phyloP scores from a whole-genome alignment of 1,284 basidiomycete genomes.

The Tylopilus orsonianus region DNA sequence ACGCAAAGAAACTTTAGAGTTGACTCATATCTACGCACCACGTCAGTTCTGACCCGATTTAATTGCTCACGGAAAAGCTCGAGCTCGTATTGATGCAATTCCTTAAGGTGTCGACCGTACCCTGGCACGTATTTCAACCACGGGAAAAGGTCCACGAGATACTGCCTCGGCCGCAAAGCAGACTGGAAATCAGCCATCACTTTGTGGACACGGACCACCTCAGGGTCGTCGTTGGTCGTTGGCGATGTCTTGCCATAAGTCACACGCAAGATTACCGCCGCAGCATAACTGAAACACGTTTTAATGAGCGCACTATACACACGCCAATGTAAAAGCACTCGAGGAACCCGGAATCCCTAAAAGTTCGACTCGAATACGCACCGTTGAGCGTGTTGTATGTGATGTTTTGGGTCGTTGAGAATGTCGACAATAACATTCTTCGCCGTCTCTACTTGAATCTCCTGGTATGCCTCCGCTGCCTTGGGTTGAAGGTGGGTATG shows the following conservation, averaged over 20 bases:
- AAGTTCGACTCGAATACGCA: conserved; percentile 6
- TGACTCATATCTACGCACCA: not conserved
- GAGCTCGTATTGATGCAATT: conserved; percentile 55
- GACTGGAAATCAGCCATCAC: conserved; percentile 47
- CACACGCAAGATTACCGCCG: conserved; percentile 60
- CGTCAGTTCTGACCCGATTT: conserved; percentile 9
- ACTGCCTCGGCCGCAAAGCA: conserved; percentile 52
- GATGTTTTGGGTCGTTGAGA: conserved; percentile 34
- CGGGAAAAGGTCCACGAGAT: conserved; percentile 58
- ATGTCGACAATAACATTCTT: conserved; percentile 40
- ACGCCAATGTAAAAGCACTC: not conserved
- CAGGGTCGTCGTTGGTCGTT: conserved; percentile 53
- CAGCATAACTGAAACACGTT: conserved; percentile 51
- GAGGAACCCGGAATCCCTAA: not conserved
- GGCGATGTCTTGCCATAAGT: conserved; percentile 58
- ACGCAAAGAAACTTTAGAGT: no score
- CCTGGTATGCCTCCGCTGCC: conserved; percentile 34
- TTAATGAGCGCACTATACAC: not conserved
- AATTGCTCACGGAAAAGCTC: conserved; percentile 16
- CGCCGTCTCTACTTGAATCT: conserved; percentile 36
- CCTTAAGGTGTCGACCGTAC: conserved; percentile 5
- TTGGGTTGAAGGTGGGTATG: conserved; percentile 40
- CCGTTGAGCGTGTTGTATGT: conserved; percentile 35
- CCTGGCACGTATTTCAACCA: conserved; percentile 42
- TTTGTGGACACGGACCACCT: conserved; percentile 51